phyloP scores from a whole-genome alignment of 129 eudicot species.

The Escallonia herrerae region DNA sequence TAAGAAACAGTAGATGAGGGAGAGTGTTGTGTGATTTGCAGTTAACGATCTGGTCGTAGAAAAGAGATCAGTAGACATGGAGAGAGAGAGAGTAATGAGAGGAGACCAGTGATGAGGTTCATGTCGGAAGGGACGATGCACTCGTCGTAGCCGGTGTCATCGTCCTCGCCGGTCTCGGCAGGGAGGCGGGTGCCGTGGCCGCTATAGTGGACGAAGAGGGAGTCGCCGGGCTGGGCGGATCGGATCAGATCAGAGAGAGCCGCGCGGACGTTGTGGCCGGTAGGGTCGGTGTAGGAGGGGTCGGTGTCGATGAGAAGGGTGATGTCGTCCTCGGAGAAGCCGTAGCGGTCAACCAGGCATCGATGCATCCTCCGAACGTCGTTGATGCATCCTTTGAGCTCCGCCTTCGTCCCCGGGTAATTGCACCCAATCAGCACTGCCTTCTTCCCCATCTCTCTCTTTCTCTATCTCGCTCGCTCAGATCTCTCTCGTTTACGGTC shows the following conservation, averaged over 20 bases:
- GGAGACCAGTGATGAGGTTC: slow-evolving; percentile 68
- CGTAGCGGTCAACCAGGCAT: slow-evolving; percentile 59
- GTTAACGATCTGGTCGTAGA: neutral
- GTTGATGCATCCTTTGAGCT: slow-evolving; percentile 84
- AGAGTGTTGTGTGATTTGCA: too few relatives aligned
- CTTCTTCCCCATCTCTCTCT: slow-evolving; percentile 59
- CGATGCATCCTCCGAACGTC: slow-evolving; percentile 64
- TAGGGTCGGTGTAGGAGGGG: slow-evolving; percentile 58
- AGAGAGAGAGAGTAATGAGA: neutral
- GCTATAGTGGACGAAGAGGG: slow-evolving; percentile 74
- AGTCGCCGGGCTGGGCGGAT: slow-evolving; percentile 59
- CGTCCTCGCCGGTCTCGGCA: slow-evolving; percentile 88
- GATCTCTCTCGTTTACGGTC: too few relatives aligned
- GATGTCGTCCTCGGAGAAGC: slow-evolving; percentile 61
- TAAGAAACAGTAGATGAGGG: too few relatives aligned
- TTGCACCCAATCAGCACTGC: slow-evolving; percentile 89
- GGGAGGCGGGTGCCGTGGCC: slow-evolving; percentile 96
- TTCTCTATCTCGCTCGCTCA: too few relatives aligned
- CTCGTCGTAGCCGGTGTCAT: slow-evolving; percentile 95
- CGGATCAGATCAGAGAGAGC: slow-evolving; percentile 59
- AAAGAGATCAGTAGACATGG: neutral
- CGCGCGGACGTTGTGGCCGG: slow-evolving; percentile 68
- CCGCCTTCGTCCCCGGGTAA: slow-evolving; percentile 88
- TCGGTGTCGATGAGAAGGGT: slow-evolving; percentile 70
- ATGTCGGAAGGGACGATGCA: slow-evolving; percentile 88